These are phyloP conservation scores for Auricularia sp. DNA, from an alignment of 768 basidiomycete species.

Conservation along the genomic window DNA sequence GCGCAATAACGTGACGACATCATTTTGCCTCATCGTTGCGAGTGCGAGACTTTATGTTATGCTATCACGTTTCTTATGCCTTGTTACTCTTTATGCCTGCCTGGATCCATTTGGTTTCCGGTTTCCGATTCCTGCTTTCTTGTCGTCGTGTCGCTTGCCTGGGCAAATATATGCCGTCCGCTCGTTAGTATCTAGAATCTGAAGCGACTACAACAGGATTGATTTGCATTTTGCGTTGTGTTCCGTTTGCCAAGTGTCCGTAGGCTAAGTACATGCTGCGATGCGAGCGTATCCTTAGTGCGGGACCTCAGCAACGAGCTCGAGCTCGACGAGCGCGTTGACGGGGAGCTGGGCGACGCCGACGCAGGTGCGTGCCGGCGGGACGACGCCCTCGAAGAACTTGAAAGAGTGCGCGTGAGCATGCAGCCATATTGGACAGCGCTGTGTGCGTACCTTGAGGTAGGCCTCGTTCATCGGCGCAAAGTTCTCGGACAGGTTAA, in stretches of 20 bases:
- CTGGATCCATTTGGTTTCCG: too few species aligned
- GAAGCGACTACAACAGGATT: too few species aligned
- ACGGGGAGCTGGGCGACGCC: conserved; percentile 45
- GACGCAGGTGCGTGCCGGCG: conserved; percentile 51
- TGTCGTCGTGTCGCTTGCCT: too few species aligned
- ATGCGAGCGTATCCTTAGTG: conserved; percentile 6
- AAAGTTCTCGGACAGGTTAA: conserved; percentile 29
- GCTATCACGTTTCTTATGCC: too few species aligned
- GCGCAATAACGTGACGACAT: not conserved
- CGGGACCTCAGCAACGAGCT: conserved; percentile 42
- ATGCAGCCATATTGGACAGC: not conserved
- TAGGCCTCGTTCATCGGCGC: conserved; percentile 32
- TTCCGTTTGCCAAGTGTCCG: not conserved
- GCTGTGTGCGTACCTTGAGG: conserved; percentile 16
- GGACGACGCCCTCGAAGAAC: conserved; percentile 37
- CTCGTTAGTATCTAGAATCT: too few species aligned
- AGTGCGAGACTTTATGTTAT: not conserved
- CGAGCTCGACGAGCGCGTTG: conserved; percentile 50
- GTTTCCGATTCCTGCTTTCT: too few species aligned
- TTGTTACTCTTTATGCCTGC: too few species aligned
- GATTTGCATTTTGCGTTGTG: too few species aligned
- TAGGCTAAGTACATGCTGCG: not conserved
- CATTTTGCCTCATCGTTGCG: not conserved
- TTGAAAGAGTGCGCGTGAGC: conserved; percentile 12
- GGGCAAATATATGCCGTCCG: too few species aligned